A percentile compares a stretch with the other conserved stretches of the same genome.
Conservation (phyloP, 225 moss, liverwort and hornwort species). For the Anthoceros angustus region DNA sequence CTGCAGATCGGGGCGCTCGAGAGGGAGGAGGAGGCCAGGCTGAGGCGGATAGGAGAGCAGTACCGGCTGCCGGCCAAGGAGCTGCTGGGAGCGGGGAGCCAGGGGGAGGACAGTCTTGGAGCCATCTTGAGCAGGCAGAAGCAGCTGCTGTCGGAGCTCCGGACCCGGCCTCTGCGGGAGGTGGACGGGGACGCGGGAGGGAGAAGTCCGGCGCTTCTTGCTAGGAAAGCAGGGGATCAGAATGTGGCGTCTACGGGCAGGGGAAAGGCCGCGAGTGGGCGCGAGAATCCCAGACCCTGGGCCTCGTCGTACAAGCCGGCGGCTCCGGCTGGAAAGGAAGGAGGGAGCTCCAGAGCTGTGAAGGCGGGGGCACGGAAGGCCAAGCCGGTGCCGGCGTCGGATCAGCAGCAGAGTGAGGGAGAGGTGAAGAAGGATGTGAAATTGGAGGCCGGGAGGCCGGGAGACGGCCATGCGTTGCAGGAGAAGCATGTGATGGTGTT, state of each 20-base stretch:
- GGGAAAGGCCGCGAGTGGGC: neutral
- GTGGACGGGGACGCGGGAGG: neutral
- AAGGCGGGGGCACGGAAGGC: neutral
- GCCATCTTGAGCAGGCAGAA: neutral
- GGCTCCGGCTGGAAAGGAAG: too few species aligned
- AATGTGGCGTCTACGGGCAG: neutral
- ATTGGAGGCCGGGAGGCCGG: neutral
- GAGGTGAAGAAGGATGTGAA: neutral
- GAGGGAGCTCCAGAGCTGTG: neutral
- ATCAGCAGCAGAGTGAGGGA: neutral
- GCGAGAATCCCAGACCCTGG: neutral
- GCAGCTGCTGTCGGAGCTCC: neutral
- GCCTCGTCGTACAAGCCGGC: neutral
- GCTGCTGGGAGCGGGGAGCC: neutral
- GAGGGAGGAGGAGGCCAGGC: neutral
- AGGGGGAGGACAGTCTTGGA: neutral
- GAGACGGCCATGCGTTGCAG: neutral
- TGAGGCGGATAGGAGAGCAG: slow-evolving; percentile 3
- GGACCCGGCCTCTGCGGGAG: neutral
- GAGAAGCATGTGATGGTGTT: slow-evolving; percentile 5
- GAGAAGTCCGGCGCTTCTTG: neutral
- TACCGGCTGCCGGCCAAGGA: neutral
- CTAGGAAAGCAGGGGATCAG: neutral
- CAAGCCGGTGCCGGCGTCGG: neutral
- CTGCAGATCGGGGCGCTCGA: neutral